Evolutionary conservation across 176 grass and related monocot genomes (phyloP), one percentile per base, ranked within the genome.

Genomic region (Avena eriantha): DNA sequence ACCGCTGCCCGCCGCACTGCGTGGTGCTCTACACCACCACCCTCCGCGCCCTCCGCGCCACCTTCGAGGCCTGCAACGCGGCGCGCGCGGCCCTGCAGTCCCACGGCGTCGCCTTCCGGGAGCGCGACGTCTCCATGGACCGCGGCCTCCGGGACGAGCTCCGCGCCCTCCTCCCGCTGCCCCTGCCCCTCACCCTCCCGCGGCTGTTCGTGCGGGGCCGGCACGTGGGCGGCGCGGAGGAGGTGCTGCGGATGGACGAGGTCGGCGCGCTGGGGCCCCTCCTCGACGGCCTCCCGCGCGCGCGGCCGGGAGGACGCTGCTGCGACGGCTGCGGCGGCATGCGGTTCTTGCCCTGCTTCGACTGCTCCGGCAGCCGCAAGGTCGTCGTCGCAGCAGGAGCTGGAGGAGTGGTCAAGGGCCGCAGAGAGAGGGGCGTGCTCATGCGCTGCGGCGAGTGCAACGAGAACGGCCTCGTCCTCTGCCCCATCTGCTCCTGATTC

Each of bases 381-480:
- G 74, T 98, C 7, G 96, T 96, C 81, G 56, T 81, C 24, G 96
- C 19, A 1, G n/a, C 63, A 89, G 92, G 92, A 92, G 55, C 64
- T 35, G 64, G 64, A 18, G 64, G 0, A 29, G 64, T 13, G 26
- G 29, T 35, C 0, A 67, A 67, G 64, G 64, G 64, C 29, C 64
- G 64, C 29, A 35, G 64, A 8, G 29, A 67, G 90, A 96, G 46
- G 90, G 78, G 36, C 82, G 90, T 54, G 86, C 83, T 76, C 4
- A 73, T 88, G 55, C 92, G 93, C 4, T 98, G 97, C 76, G 84
- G 19, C 21, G 92, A 84, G 12, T 98, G 97, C 88, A 98, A 98
- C 78, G 97, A 98, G 94, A 98, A 98, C 59, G 94, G 97, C 41
- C 87, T 98, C 81, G 94, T 96, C 85, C 93, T 92, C 35, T 98